Percentiles rank a stretch among this genome's conserved stretches.
phyloP scores from a whole-genome alignment of 352 stramenopile species.

The Aphanomyces cochlioides region DNA sequence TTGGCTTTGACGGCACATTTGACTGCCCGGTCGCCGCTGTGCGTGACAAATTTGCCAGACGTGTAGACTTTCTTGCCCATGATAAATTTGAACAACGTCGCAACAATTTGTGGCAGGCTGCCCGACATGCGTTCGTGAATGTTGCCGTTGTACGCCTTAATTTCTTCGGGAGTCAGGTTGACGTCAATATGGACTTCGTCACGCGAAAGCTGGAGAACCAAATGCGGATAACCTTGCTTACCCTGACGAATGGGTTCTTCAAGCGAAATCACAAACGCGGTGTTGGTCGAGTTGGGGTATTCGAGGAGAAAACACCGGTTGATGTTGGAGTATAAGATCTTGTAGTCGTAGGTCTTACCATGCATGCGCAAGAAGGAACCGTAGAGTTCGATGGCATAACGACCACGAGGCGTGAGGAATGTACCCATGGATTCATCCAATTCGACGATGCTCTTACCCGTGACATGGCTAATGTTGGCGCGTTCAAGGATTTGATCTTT shows the following conservation, averaged over 20 bases:
- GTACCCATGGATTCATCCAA: constrained; percentile 95
- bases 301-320: constrained; percentile 97
- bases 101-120: constrained; percentile 96
- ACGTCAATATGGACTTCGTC: constrained; percentile 86
- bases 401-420: constrained; percentile 97
- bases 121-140: constrained; percentile 95
- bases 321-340: constrained; percentile 99
- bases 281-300: constrained; percentile 95
- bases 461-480: constrained; percentile 87
- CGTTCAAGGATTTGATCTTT: constrained; percentile 83
- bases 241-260: constrained; percentile 98
- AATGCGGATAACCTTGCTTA: constrained; percentile 97
- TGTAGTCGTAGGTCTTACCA: constrained; percentile 99
- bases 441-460: constrained; percentile 96
- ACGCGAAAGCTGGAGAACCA: constrained; percentile 95
- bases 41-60: constrained; percentile 87
- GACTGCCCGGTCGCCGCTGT: constrained; percentile 81
- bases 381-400: constrained; percentile 98
- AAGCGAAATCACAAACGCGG: constrained; percentile 98
- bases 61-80: constrained; percentile 97
- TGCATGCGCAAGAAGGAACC: constrained; percentile 96
- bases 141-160: constrained; percentile 97
- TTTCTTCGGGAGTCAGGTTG: constrained; percentile 95
- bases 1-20: constrained; percentile 93
- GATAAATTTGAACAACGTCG: constrained; percentile 97